Base-by-base conservation (phyloP, 2,329 filamentous ascomycete species). In the Furcasterigmium sp. region DNA sequence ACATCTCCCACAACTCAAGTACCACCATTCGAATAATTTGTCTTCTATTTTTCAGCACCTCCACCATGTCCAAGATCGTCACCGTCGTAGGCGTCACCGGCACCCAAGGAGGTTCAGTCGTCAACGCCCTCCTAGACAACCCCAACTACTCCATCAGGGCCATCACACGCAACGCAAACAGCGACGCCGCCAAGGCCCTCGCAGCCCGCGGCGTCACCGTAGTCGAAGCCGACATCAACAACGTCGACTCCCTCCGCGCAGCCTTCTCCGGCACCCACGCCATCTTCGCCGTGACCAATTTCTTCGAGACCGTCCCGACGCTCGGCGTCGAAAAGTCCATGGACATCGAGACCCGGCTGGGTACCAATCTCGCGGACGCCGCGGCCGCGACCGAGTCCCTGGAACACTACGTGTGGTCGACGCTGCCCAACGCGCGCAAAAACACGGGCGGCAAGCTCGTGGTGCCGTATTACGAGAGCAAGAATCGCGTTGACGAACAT, bases 371-470 rank as follows among this genome's bases (percentile, higher is more conserved):
- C 5, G 68, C 67, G 5, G 57, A 58, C 5, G 68, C 68, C 3
- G 70, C 69, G 1, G 56, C 61, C 1, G 46, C 53, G 8, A 64
- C 56, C 0, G 10, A 50, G 1, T 61, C 63, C 0, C 57, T 74
- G 2, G 53, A 67, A 41, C 66, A 72, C 45, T 72, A 63, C 50
- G 56, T 73, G 42, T 72, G 68, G 66, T 68, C 63, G 7, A 72
- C 69, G 1, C 56, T 69, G 6, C 69, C 69, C 2, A 59, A 62
- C 30, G 51, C 58, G 5, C 51, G 48, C 28, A 50, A 46, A 10
- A 54, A 62, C n/a, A 58, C 58, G 6, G 46, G 48, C 1, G 65
- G 67, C 1, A 59, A 61, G 38, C 44, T 53, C 5, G 29, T 52
- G 4, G 57, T 69, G 0, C 63, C 66, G 1, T 67, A 73, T 45